These are phyloP conservation scores for Lolium perenne DNA, from an alignment of 176 grass and related monocot species.

Conservation along the genomic window DNA sequence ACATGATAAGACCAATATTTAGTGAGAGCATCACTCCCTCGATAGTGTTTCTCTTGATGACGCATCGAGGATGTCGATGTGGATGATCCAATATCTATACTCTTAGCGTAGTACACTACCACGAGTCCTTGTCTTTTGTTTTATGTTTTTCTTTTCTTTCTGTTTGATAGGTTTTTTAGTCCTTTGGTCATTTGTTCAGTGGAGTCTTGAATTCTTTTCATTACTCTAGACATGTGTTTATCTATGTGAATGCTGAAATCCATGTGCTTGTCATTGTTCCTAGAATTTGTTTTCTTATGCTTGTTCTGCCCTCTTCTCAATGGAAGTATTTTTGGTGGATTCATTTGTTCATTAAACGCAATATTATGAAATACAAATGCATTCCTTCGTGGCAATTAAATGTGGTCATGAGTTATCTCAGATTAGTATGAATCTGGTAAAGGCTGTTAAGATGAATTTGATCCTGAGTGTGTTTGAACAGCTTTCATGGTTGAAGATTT, in stretches of 20 bases:
- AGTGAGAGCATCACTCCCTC: background rate
- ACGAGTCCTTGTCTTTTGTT: background rate
- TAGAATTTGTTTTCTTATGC: background rate
- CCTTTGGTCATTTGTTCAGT: background rate
- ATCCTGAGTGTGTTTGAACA: no score
- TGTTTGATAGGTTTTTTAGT: constrained; percentile 1
- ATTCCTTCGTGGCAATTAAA: no score
- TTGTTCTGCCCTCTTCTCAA: background rate
- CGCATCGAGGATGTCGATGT: background rate
- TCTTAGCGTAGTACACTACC: background rate
- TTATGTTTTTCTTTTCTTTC: background rate
- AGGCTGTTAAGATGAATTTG: no score
- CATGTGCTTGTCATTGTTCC: background rate
- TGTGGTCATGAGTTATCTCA: no score
- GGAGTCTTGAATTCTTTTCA: background rate
- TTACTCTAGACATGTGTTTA: background rate
- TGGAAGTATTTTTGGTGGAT: background rate
- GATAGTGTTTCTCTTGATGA: constrained; percentile 9
- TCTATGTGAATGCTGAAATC: constrained; percentile 16
- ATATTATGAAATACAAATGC: no score
- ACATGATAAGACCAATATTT: constrained; percentile 5
- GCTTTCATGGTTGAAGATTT: no score
- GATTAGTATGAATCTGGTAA: no score
- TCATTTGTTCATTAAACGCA: no score
- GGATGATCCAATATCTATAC: constrained; percentile 23